Base-by-base conservation (phyloP, 179 eudicot genomes). In the Carnegiea gigantea region DNA sequence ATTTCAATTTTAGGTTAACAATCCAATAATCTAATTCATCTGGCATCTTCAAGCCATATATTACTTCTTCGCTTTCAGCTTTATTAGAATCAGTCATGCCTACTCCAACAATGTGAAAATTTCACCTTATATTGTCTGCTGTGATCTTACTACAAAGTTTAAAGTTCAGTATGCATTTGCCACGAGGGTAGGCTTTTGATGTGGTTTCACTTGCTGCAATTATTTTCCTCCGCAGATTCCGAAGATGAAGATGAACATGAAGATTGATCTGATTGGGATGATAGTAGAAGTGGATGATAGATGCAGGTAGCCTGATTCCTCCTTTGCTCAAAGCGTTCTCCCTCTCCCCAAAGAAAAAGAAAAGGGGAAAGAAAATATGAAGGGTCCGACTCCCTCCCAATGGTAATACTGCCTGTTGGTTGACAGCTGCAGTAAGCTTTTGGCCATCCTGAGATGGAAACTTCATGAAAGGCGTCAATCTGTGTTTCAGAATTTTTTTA, bases 241-340 rank as follows among this genome's bases (percentile, higher is more conserved):
- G 98, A 94, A 85, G 90, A 86, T 77, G 96, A 91, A 86, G 88
- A 85, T 76, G 91, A 87, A 78, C 98, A 95, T 82, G 98, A 93
- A 93, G 98, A 95, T 87, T 93, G 90, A 93, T 83, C 33, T 76
- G 28, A 76, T 51, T 36, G 77, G 68, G 72, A 62, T 74, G 12
- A 62, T 20, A 57, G 54, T 46, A 70, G 77, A 54, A 73, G 65
- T 14, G 67, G 38, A 64, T 53, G 83, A 77, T 73, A 75, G 68
- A 24, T 77, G 44, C 36, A 84, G 81, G 81, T 80, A 76, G 60
- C 28, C 21, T 23, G 43, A 2, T 46, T 36, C 3, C 6, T 67
- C 28, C 24, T 9, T 59, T 20, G 23, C n/a, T 3, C 8, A 57
- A 57, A 57, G 21, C 44, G 33, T 71, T 14, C 38, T 15, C 46